Conservation (phyloP, 495 filamentous ascomycete species). For the Geoglossum glabrum region DNA sequence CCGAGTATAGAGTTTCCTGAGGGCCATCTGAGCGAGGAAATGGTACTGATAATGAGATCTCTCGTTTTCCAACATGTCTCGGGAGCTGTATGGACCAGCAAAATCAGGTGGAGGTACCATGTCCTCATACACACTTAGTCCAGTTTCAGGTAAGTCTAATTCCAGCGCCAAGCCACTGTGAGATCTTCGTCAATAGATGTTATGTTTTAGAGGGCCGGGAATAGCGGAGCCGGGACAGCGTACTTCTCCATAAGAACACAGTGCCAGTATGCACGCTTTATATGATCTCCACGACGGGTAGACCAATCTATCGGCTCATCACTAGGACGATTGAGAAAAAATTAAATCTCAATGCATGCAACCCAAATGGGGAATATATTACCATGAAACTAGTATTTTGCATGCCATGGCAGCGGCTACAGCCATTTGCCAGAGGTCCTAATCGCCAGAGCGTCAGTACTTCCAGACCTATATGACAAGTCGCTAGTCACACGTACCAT, state of each 20-base stretch:
- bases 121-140: constrained; percentile 28
- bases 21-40: constrained; percentile 35
- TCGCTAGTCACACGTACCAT: constrained; percentile 18
- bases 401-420: constrained; percentile 31
- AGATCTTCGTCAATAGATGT: not conserved
- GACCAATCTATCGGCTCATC: constrained; percentile 29
- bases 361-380: not conserved
- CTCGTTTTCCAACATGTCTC: not conserved
- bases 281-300: constrained; percentile 25
- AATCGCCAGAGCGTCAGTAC: constrained; percentile 4
- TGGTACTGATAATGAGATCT: constrained; percentile 29
- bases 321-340: not conserved
- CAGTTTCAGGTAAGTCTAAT: constrained; percentile 32
- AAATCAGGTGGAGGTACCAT: constrained; percentile 32
- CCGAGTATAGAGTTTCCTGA: constrained; percentile 29
- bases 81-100: constrained; percentile 24
- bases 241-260: constrained; percentile 39
- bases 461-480: constrained; percentile 6
- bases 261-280: constrained; percentile 37
- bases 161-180: constrained; percentile 31
- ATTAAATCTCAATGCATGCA: constrained; percentile 4
- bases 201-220: not conserved
- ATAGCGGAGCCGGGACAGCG: not conserved
- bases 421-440: constrained; percentile 39
- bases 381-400: constrained; percentile 32